Percentiles rank a stretch among this genome's conserved stretches.
phyloP scores from a whole-genome alignment of 495 filamentous ascomycete species.

The Daldinia grandis region DNA sequence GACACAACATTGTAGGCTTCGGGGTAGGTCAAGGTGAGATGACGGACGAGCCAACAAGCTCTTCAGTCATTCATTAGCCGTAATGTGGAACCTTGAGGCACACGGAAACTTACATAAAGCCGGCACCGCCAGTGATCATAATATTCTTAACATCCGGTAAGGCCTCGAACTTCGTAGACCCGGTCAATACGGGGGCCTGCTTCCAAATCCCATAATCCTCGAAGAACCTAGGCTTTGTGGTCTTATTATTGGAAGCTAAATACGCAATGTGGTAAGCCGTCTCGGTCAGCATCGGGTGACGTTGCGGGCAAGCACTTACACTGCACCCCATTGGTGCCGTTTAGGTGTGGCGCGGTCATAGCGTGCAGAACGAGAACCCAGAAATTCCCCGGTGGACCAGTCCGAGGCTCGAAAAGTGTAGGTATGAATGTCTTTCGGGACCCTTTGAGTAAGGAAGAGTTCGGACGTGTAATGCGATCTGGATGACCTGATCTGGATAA shows the following conservation, averaged over 20 bases:
- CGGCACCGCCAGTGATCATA: constrained; percentile 75
- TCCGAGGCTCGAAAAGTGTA: constrained; percentile 8
- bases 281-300: background rate
- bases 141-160: constrained; percentile 71
- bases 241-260: constrained; percentile 26
- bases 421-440: constrained; percentile 1
- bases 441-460: background rate
- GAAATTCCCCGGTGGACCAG: constrained; percentile 21
- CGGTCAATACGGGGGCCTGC: constrained; percentile 69
- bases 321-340: constrained; percentile 43
- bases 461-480: constrained; percentile 6
- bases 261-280: constrained; percentile 16
- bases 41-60: constrained; percentile 77
- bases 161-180: constrained; percentile 70
- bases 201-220: constrained; percentile 67
- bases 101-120: constrained; percentile 68
- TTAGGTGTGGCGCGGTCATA: constrained; percentile 39
- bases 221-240: constrained; percentile 52
- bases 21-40: constrained; percentile 71
- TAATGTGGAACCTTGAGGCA: background rate
- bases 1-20: constrained; percentile 75
- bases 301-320: constrained; percentile 31
- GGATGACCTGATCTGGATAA: constrained; percentile 19
- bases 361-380: constrained; percentile 12
- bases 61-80: constrained; percentile 38